A percentile compares a stretch with the other conserved stretches of the same genome.
phyloP scores from a whole-genome alignment of 2,329 filamentous ascomycete genomes.

The Colletotrichum eleusines region DNA sequence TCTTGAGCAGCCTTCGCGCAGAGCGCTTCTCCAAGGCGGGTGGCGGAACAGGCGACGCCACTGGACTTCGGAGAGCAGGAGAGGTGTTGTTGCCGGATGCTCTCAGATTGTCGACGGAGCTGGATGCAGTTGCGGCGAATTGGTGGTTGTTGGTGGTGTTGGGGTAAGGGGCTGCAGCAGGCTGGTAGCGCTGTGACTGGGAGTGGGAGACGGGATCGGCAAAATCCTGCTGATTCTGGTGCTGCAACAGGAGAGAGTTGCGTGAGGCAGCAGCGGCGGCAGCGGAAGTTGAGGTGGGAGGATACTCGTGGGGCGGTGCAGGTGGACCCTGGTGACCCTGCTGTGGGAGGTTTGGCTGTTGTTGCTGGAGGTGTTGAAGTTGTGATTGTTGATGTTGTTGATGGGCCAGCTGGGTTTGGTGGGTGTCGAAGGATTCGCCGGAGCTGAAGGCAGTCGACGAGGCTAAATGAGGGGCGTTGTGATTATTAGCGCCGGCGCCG shows the following conservation, averaged over 20 bases:
- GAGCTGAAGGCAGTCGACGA: slow-evolving; percentile 61
- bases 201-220: slow-evolving; percentile 62
- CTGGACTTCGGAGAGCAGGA: slow-evolving; percentile 20
- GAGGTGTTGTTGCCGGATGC: slow-evolving; percentile 45
- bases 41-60: slow-evolving; percentile 41
- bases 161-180: slow-evolving; percentile 49
- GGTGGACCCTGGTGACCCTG: slow-evolving; percentile 49
- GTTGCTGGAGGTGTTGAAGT: slow-evolving; percentile 49
- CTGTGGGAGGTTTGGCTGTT: slow-evolving; percentile 47
- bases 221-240: slow-evolving; percentile 56
- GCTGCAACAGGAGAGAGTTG: slow-evolving; percentile 45
- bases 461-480: slow-evolving; percentile 57
- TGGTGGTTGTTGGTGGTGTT: slow-evolving; percentile 46
- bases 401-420: slow-evolving; percentile 47
- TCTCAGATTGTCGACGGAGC: slow-evolving; percentile 58
- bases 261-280: slow-evolving; percentile 49
- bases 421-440: slow-evolving; percentile 59
- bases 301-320: slow-evolving; percentile 45
- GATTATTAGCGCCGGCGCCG: slow-evolving; percentile 44
- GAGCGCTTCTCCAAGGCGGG: slow-evolving; percentile 58
- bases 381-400: slow-evolving; percentile 44
- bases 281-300: slow-evolving; percentile 48
- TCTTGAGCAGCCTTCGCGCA: slow-evolving; percentile 66
- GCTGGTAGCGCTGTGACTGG: slow-evolving; percentile 64
- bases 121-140: slow-evolving; percentile 51